Percentiles rank a stretch among this genome's conserved stretches.
These are phyloP conservation scores for Areca catechu DNA, from an alignment of 176 grass and related monocot genomes.

Conservation along the genomic window DNA sequence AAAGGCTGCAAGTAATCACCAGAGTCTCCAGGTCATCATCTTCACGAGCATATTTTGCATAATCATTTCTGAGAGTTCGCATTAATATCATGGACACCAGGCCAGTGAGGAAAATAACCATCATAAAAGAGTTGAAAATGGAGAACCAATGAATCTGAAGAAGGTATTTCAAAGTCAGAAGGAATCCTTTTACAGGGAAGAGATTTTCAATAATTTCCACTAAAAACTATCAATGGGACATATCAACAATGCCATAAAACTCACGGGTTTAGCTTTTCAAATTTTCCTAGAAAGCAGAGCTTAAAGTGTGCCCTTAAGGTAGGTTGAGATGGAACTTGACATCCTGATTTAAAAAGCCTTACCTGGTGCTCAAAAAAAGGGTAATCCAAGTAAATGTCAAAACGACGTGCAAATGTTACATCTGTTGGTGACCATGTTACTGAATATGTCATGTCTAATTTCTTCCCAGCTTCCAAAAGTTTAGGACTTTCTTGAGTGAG, in stretches of 20 bases:
- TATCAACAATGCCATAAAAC: neutral
- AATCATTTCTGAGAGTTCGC: conserved; percentile 6
- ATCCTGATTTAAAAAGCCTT: neutral
- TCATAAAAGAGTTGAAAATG: conserved; percentile 4
- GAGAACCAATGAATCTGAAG: conserved; percentile 3
- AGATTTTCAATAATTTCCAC: too few relatives aligned
- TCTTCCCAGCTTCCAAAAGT: neutral
- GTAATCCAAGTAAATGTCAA: neutral
- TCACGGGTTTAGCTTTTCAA: too few relatives aligned
- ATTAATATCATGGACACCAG: conserved; percentile 3
- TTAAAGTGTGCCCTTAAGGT: too few relatives aligned
- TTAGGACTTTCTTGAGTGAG: neutral
- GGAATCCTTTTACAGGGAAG: too few relatives aligned
- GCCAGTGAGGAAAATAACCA: conserved; percentile 6
- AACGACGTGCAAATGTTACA: neutral
- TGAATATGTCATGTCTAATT: conserved; percentile 1
- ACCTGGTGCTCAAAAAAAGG: conserved; percentile 5
- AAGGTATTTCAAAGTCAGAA: neutral
- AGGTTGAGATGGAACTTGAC: too few relatives aligned
- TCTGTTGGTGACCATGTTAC: neutral
- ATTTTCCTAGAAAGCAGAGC: too few relatives aligned
- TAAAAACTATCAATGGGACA: neutral
- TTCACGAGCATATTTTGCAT: conserved; percentile 6
- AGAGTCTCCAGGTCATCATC: neutral
- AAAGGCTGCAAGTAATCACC: neutral